These are phyloP conservation scores for Nemania diffusa DNA, from an alignment of 2,329 filamentous ascomycete genomes.

Conservation along the genomic window DNA sequence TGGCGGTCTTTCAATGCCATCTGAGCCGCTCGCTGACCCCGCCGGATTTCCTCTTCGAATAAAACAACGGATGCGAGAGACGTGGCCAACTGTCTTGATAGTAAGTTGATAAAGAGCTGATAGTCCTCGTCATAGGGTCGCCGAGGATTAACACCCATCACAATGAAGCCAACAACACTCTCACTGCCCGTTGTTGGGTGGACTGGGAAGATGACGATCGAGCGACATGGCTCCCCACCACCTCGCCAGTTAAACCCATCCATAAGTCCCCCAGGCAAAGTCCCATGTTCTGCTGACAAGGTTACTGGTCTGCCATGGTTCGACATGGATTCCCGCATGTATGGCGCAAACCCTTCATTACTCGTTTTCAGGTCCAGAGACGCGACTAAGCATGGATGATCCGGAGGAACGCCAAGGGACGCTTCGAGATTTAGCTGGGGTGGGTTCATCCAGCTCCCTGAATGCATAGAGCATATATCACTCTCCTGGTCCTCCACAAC, in stretches of 20 bases:
- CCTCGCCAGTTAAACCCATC: constrained; percentile 76
- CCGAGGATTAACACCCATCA: constrained; percentile 81
- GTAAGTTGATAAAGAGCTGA: constrained; percentile 77
- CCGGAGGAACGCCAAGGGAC: constrained; percentile 72
- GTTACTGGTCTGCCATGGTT: constrained; percentile 73
- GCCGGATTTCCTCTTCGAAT: constrained; percentile 83
- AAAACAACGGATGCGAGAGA: constrained; percentile 83
- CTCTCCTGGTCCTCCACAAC: constrained; percentile 76
- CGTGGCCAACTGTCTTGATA: constrained; percentile 80
- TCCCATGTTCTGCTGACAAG: constrained; percentile 73
- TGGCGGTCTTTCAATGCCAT: constrained; percentile 81
- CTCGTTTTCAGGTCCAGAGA: constrained; percentile 76
- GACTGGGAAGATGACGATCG: constrained; percentile 81
- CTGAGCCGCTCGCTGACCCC: constrained; percentile 77
- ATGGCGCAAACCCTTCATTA: constrained; percentile 77
- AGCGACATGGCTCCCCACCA: constrained; percentile 74
- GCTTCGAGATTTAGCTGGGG: constrained; percentile 77
- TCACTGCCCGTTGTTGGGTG: constrained; percentile 78
- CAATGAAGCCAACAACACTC: constrained; percentile 78
- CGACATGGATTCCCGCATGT: constrained; percentile 78
- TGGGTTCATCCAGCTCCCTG: constrained; percentile 69
- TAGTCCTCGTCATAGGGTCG: constrained; percentile 85
- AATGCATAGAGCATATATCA: constrained; percentile 77
- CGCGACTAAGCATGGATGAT: constrained; percentile 69
- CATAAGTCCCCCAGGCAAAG: constrained; percentile 71